Conservation (phyloP, 169 alveolate species). For the Plasmodium billcollinsi region DNA sequence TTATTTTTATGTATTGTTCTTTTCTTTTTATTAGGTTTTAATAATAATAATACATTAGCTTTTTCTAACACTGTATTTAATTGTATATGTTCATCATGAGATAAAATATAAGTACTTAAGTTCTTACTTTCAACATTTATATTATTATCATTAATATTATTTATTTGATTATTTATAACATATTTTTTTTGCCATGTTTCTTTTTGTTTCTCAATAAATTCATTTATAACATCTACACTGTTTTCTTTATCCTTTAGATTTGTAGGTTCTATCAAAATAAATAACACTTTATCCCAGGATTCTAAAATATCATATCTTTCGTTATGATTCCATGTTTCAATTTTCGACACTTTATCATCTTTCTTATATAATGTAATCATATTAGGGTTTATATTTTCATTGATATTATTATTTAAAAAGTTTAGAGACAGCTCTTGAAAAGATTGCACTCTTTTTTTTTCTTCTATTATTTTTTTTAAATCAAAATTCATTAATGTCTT, state of each 20-base stretch:
- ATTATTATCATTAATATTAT: not conserved
- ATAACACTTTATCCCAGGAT: constrained; percentile 60
- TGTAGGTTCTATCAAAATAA: constrained; percentile 17
- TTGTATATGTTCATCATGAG: not conserved
- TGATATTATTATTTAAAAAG: constrained; percentile 43
- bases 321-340: constrained; percentile 20
- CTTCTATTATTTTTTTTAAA: constrained; percentile 58
- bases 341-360: not conserved
- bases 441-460: constrained; percentile 63
- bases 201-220: constrained; percentile 41
- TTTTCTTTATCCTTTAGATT: constrained; percentile 10
- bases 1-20: too few species aligned
- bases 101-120: not conserved
- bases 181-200: constrained; percentile 14
- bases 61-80: constrained; percentile 39
- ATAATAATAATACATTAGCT: constrained; percentile 59
- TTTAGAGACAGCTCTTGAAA: constrained; percentile 58
- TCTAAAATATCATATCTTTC: constrained; percentile 54
- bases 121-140: not conserved
- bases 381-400: constrained; percentile 39
- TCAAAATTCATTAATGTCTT: constrained; percentile 34
- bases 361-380: constrained; percentile 39
- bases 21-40: constrained; percentile 24
- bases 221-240: constrained; percentile 53
- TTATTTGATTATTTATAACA: not conserved